A percentile compares a stretch with the other conserved stretches of the same genome.
These are phyloP conservation scores for Wickerhamia fluorescens DNA, from an alignment of 805 yeast species.

Conservation along the genomic window DNA sequence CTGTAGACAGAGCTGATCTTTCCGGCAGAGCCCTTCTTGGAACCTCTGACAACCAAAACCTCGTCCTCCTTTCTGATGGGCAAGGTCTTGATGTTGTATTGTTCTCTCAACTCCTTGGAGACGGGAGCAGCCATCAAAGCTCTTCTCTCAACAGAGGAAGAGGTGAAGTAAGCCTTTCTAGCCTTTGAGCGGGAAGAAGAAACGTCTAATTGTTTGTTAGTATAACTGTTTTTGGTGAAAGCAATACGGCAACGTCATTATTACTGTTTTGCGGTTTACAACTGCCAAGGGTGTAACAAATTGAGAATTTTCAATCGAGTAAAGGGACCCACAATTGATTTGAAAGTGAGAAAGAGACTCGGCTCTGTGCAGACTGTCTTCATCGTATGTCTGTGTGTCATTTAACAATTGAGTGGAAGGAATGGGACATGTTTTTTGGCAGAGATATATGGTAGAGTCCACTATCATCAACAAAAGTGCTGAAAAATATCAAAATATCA, in stretches of 20 bases:
- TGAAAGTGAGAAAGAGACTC: too few species aligned
- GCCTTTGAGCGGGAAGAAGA: slow-evolving; percentile 98
- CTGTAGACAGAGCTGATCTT: slow-evolving; percentile 97
- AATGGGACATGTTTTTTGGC: too few species aligned
- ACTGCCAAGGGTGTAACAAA: too few species aligned
- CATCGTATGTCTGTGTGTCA: too few species aligned
- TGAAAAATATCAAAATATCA: too few species aligned
- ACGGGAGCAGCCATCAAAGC: slow-evolving; percentile 94
- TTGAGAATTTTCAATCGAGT: too few species aligned
- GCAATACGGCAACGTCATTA: slow-evolving; percentile 3
- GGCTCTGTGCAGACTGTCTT: too few species aligned
- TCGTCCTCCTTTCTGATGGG: slow-evolving; percentile 98
- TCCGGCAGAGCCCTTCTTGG: slow-evolving; percentile 99
- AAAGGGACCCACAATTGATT: too few species aligned
- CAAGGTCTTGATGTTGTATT: slow-evolving; percentile 91
- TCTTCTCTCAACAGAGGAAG: slow-evolving; percentile 96
- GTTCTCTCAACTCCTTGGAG: slow-evolving; percentile 96
- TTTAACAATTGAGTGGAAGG: too few species aligned
- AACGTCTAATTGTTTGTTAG: slow-evolving; percentile 73
- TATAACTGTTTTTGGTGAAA: slow-evolving; percentile 13
- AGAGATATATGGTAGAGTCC: too few species aligned
- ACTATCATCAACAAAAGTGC: too few species aligned
- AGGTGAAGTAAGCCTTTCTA: slow-evolving; percentile 99
- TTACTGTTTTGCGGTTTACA: too few species aligned
- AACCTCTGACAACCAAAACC: slow-evolving; percentile 94